Evolutionary conservation across 116 monocot genomes (phyloP), one percentile per base, ranked within the genome.

Genomic region (Posidonia oceanica): DNA sequence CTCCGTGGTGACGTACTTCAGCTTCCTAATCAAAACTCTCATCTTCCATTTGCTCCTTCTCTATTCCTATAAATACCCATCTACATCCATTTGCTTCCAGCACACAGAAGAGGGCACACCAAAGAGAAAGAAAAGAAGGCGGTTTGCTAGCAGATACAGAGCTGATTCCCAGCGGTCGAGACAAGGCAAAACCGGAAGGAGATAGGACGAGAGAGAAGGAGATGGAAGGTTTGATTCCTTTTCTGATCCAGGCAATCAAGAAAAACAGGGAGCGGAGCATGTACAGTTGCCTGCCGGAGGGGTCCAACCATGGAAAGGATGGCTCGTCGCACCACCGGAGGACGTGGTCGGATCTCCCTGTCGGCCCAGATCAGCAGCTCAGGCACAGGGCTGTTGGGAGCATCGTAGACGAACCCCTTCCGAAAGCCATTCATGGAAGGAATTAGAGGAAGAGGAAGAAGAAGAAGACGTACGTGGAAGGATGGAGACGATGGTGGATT

Each of bases 181-280:
- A 29, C 29, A 29, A 29, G 29, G 29, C 29, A 29, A 29, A 29
- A 29, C 29, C 18, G 11, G 38, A 67, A 67, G 29, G 23, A 11
- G 51, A 7, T 40, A 12, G 67, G 44, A 52, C 4, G 16, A 52
- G 67, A 2, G 67, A 64, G 18, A 40, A 7, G 39, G 39, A 23
- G 21, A 88, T 88, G 88, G 88, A 88, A 54, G 88, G 88, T 0
- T 63, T 88, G 80, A 88, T 88, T 29, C 88, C 88, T n/a, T 80
- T 80, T 59, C 70, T 88, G 42, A 83, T 88, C 16, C 80, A 85
- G 70, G 78, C 78, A 23, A 77, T 88, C 73, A 88, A 83, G 85
- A 80, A 74, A 74, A 82, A 52, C 68, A 64, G 56, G 44, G 72
- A 76, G 59, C 70, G 69, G 59, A 70, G 75, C 56, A 15, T 11